These are phyloP conservation scores for Fusarium armeniacum DNA, from an alignment of 2,329 filamentous ascomycete genomes.

Conservation along the genomic window DNA sequence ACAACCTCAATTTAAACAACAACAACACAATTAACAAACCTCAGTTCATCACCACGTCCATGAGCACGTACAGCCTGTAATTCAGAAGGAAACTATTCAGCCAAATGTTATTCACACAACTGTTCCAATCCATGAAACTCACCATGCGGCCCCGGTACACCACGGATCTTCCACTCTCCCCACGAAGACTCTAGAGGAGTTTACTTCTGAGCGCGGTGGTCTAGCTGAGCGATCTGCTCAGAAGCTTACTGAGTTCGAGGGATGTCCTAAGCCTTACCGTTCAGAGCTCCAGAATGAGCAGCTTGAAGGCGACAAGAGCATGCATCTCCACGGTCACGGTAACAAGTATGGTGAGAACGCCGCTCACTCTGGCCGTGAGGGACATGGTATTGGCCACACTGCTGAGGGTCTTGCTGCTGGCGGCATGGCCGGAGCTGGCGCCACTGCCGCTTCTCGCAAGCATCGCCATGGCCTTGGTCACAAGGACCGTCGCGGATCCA, in stretches of 20 bases:
- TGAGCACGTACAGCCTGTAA: slow-evolving; percentile 77
- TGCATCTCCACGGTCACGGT: slow-evolving; percentile 36
- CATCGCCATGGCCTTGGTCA: slow-evolving; percentile 25
- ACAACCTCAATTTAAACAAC: too few relatives aligned
- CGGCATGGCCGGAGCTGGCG: slow-evolving; percentile 31
- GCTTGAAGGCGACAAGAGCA: slow-evolving; percentile 30
- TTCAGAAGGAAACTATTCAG: slow-evolving; percentile 77
- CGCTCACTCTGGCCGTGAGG: slow-evolving; percentile 20
- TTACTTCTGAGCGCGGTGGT: slow-evolving; percentile 61
- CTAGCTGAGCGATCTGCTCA: slow-evolving; percentile 68
- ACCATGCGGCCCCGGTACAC: slow-evolving; percentile 74
- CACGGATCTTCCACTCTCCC: slow-evolving; percentile 76
- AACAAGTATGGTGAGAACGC: slow-evolving; percentile 40
- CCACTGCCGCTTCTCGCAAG: slow-evolving; percentile 27
- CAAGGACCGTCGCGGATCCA: slow-evolving; percentile 28
- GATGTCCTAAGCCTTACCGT: slow-evolving; percentile 64
- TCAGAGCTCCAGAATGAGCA: slow-evolving; percentile 27
- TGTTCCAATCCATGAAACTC: slow-evolving; percentile 78
- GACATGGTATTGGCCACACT: slow-evolving; percentile 13
- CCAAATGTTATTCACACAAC: slow-evolving; percentile 79
- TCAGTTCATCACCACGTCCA: slow-evolving; percentile 64
- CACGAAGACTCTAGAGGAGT: slow-evolving; percentile 74
- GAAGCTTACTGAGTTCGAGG: slow-evolving; percentile 69
- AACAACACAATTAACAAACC: background rate
- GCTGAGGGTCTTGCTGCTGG: slow-evolving; percentile 30